Evolutionary conservation across 2,329 filamentous ascomycete species (phyloP), one percentile per base, ranked within the genome.

Genomic region (Trichoderma lentiforme): DNA sequence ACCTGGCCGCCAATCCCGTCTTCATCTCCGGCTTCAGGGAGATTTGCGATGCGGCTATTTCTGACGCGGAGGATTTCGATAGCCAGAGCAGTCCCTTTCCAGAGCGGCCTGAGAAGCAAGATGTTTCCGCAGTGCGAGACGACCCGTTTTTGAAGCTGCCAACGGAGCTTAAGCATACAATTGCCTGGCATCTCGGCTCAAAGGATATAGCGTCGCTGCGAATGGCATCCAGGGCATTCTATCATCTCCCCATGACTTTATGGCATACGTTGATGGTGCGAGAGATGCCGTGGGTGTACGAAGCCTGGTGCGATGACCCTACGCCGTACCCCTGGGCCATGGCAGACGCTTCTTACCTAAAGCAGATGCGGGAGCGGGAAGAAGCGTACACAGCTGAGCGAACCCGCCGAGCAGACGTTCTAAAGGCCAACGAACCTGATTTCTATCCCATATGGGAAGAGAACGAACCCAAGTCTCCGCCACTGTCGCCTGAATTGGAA

Each of bases 1-100:
- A 72, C n/a, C 58, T 72, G 9, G 72, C 63, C 26, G 72, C 72
- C n/a, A 71, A 72, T 34, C 63, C 70, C 63, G 53, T 73, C n/a
- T 73, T 73, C 47, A 69, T 73, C 12, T 64, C 72, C 4, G 58
- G 64, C 30, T 72, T 72, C 8, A 36, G 66, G 14, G 57, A 21
- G 15, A 62, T 72, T 18, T 72, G 66, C 6, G 57, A 70, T 21
- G 65, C 65, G 4, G 47, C 71, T 18, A 24, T 72, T 8, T 47
- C 24, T 12, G 28, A 61, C 1, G 57, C 24, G 5, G 65, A 70
- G 11, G 30, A 14, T 6, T 72, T 72, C 5, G 34, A 63, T n/a
- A 57, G 61, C 18, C 71, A 24, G 9, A 34, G 32, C n/a, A 72
- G 71, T 28, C 71, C 71, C 1, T 70, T 72, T n/a, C 30, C 47